These are phyloP conservation scores for Chrysoporthe puriensis DNA, from an alignment of 2,329 filamentous ascomycete genomes.

Conservation along the genomic window DNA sequence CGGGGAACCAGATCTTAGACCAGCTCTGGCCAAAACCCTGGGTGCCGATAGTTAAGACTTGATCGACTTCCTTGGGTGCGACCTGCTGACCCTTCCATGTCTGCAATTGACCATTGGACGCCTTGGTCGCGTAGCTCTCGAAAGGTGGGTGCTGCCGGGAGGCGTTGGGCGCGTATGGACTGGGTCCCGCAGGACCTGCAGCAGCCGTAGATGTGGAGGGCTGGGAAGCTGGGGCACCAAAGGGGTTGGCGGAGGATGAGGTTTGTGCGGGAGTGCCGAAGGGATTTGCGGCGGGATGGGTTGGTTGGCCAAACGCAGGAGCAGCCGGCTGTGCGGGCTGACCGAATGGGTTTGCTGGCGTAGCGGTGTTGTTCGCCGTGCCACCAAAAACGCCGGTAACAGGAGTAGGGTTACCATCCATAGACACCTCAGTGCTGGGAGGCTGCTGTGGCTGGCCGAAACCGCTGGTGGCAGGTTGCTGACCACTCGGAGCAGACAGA, in stretches of 20 bases:
- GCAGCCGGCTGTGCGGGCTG: slow-evolving; percentile 32
- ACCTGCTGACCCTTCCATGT: slow-evolving; percentile 40
- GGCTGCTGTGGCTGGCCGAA: slow-evolving; percentile 29
- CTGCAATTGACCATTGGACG: slow-evolving; percentile 33
- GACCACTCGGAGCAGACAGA: slow-evolving; percentile 30
- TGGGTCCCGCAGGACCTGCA: not conserved
- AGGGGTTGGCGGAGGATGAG: slow-evolving; percentile 1
- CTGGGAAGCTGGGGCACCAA: slow-evolving; percentile 15
- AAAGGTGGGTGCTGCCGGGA: slow-evolving; percentile 38
- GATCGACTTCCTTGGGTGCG: slow-evolving; percentile 41
- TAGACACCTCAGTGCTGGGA: slow-evolving; percentile 22
- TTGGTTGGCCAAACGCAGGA: slow-evolving; percentile 28
- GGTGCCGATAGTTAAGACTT: slow-evolving; percentile 46
- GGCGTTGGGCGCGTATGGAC: slow-evolving; percentile 34
- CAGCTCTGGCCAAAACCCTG: slow-evolving; percentile 51
- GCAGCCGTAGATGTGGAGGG: not conserved
- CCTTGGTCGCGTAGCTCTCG: slow-evolving; percentile 35
- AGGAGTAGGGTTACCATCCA: slow-evolving; percentile 23
- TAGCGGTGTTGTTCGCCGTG: slow-evolving; percentile 16
- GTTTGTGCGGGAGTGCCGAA: slow-evolving; percentile 10
- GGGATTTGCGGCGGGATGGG: slow-evolving; percentile 30
- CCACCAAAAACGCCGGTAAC: slow-evolving; percentile 33
- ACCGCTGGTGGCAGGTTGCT: slow-evolving; percentile 26
- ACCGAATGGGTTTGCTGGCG: slow-evolving; percentile 27
- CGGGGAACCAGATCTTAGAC: slow-evolving; percentile 72